Evolutionary conservation across 1,284 basidiomycete species (phyloP), one percentile per base, ranked within the genome.

Genomic region (Fomitopsis palustris): DNA sequence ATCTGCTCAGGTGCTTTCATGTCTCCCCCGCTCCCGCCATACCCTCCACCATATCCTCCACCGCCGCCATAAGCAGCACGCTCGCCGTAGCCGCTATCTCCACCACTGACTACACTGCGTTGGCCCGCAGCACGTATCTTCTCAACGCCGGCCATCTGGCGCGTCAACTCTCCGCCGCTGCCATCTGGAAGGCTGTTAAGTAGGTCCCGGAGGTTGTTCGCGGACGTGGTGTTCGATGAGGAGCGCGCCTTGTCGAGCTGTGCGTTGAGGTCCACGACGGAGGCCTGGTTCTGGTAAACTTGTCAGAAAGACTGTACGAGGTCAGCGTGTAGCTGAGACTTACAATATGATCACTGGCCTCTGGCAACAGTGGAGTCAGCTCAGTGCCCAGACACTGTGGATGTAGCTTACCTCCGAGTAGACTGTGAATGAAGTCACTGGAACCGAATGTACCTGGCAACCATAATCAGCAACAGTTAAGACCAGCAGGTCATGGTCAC

Each of bases 191-290:
- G 64, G 56, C 80, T 78, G 65, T 81, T 78, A 42, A 89, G 71
- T 17, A 88, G 68, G 38, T 81, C 76, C 23, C 84, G 81, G 14
- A 90, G 77, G 16, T 72, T 69, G 56, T 79, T 77, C 0, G 71
- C 69, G 3, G 73, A 70, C 0, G 78, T 77, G 12, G 78, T 74
- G 12, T 72, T 70, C 8, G 83, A 80, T 62, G 76, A 79, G 10
- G 81, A 77, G 38, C 85, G 85, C 2, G 92, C 90, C 51, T 83
- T 84, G 60, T 86, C 82, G 64, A 97, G 80, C 61, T 90, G 85
- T 64, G 88, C 86, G 77, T 90, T 92, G 43, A 98, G 81, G 70
- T 97, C 95, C 0, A 89, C 85, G 1, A 98, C 93, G 33, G 93
- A 95, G 1, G 95, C 77, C 66, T 77, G 72, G 60, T 77, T 79